Evolutionary conservation across 2,329 filamentous ascomycete genomes (phyloP).

Genomic region (Scolecobasidium constrictum): DNA sequence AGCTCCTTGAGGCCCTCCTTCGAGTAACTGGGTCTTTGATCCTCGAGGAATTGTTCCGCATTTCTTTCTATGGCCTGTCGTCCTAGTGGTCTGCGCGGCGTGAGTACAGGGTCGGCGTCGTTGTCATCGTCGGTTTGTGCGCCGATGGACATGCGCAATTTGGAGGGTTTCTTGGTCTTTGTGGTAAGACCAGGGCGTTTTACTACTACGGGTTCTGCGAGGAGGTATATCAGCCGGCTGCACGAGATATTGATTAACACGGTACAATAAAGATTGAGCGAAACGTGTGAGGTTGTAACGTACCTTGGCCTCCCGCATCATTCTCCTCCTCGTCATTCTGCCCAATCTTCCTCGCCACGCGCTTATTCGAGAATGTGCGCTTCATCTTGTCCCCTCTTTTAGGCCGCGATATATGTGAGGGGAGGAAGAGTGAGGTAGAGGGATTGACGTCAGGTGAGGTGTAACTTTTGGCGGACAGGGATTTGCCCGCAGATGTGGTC

Average conservation of each 20-base stretch:
- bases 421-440: too few species aligned
- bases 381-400: constrained; percentile 47
- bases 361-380: constrained; percentile 42
- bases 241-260: too few species aligned
- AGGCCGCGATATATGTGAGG: too few species aligned
- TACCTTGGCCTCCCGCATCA: constrained; percentile 22
- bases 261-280: too few species aligned
- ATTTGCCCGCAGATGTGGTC: too few species aligned
- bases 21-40: constrained; percentile 63
- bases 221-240: constrained; percentile 30
- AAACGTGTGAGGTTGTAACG: constrained; percentile 10
- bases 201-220: constrained; percentile 40
- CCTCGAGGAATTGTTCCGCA: constrained; percentile 50
- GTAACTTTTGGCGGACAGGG: too few species aligned
- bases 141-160: constrained; percentile 68
- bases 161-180: constrained; percentile 60
- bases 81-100: constrained; percentile 53
- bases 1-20: constrained; percentile 80
- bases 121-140: constrained; percentile 45
- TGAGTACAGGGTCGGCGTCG: constrained; percentile 40
- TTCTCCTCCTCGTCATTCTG: constrained; percentile 46
- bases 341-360: constrained; percentile 69
- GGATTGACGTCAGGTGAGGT: too few species aligned
- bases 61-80: constrained; percentile 57
- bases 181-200: constrained; percentile 36